A percentile compares a stretch with the other conserved stretches of the same genome.
phyloP scores from a whole-genome alignment of 2,329 filamentous ascomycete species.

The Arthrinium puccinioides region DNA sequence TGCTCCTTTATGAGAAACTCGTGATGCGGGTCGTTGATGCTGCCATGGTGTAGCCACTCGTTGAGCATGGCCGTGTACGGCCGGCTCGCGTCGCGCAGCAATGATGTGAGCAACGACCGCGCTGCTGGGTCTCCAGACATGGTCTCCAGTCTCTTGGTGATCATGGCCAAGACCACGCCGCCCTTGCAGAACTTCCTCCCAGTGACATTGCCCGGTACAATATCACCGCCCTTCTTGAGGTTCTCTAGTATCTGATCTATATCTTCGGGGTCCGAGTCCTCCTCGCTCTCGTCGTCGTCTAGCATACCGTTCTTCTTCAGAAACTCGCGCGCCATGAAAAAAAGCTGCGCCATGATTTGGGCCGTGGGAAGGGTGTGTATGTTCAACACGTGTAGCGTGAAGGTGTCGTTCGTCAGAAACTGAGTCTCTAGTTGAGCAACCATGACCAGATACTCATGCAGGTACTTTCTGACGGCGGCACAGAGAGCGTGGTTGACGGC shows the following conservation, averaged over 20 bases:
- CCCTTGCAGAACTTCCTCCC: slow-evolving; percentile 93
- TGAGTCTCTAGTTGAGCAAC: slow-evolving; percentile 92
- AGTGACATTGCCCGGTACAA: slow-evolving; percentile 69
- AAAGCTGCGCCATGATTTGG: slow-evolving; percentile 87
- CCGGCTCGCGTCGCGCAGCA: slow-evolving; percentile 80
- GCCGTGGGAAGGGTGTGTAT: slow-evolving; percentile 84
- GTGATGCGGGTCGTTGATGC: slow-evolving; percentile 85
- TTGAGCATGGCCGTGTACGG: slow-evolving; percentile 99
- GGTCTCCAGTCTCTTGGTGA: slow-evolving; percentile 76
- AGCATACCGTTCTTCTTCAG: slow-evolving; percentile 81
- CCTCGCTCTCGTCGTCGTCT: slow-evolving; percentile 70
- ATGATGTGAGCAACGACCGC: slow-evolving; percentile 68
- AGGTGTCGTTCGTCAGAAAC: slow-evolving; percentile 77
- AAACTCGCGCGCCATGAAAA: slow-evolving; percentile 79
- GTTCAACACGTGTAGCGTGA: slow-evolving; percentile 89
- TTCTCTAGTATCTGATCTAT: slow-evolving; percentile 91
- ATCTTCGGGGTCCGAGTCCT: slow-evolving; percentile 71
- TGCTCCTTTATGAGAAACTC: slow-evolving; percentile 96
- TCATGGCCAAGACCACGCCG: slow-evolving; percentile 83
- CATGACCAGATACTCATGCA: slow-evolving; percentile 91
- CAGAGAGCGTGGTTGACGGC: slow-evolving; percentile 93
- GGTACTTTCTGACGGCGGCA: slow-evolving; percentile 82
- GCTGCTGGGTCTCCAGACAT: slow-evolving; percentile 94
- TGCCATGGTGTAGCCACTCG: slow-evolving; percentile 95
- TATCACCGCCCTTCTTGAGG: slow-evolving; percentile 76